Base-by-base conservation (phyloP, 2,329 filamentous ascomycete species). In the Pseudocercospora macadamiae region DNA sequence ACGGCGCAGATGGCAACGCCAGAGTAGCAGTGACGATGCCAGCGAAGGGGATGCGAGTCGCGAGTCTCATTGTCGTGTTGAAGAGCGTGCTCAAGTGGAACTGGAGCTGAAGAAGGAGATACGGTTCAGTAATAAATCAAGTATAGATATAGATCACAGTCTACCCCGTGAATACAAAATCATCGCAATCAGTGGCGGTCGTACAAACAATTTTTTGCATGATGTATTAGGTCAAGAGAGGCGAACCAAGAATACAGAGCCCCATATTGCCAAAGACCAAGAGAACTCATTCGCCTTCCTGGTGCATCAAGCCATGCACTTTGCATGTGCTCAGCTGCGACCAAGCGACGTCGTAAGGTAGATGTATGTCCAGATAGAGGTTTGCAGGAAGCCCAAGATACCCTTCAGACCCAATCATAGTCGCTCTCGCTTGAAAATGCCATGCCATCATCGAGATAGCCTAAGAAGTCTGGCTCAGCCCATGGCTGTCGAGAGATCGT, bases 361-460 rank as follows among this genome's bases (percentile, higher is more conserved):
- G 10, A 47, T 2, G 10, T 7, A 3, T n/a, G 23, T 26, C 23
- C 16, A 4, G 16, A 16, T n/a, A 16, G 9, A 47, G 5, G 19
- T 5, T 5, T 47, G 9, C 23, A 14, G 14, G n/a, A 19, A 2
- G 4, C 44, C n/a, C 3, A 19, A 16, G 14, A 49, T n/a, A 49
- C 47, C 8, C 32, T 26, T 51, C 55, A 55, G 8, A 57, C 42
- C 59, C 54, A 61, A 26, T 61, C 55, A 30, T 49, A 54, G 21
- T 61, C 59, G 23, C 55, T 49, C 14, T 54, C 60, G 5, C 26
- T 42, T 19, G 52, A 36, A 28, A 60, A 63, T 9, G 57, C 54
- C 12, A 54, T 49, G 47, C 60, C 57, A 25, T 63, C 57, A 26
- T 60, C 60, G 37, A 25, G 54, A 28, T 60, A 57, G 3, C 51